Conservation (phyloP, 306 rosid genomes). For the Glycine soja region DNA sequence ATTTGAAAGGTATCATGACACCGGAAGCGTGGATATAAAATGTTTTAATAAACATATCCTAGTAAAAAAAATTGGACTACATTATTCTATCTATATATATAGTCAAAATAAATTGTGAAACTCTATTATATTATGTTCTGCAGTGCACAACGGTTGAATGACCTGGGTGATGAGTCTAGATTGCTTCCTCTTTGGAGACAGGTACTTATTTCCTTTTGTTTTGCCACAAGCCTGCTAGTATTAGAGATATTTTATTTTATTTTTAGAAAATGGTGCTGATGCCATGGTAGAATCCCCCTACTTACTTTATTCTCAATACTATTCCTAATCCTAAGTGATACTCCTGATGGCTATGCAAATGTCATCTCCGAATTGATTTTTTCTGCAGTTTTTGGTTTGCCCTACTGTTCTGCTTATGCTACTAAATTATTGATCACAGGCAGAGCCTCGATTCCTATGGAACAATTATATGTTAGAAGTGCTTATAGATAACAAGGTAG, state of each 20-base stretch:
- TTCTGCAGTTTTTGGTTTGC: constrained; percentile 41
- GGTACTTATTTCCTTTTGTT: constrained; percentile 53
- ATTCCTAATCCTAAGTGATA: constrained; percentile 9
- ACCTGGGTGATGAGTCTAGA: constrained; percentile 82
- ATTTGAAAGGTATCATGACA: constrained; percentile 25
- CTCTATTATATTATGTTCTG: constrained; percentile 34
- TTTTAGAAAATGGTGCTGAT: constrained; percentile 13
- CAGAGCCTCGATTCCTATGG: constrained; percentile 98
- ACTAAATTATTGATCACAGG: constrained; percentile 62
- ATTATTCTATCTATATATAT: neutral
- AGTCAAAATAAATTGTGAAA: constrained; percentile 18
- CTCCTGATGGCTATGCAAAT: constrained; percentile 35
- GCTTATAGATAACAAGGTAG: constrained; percentile 91
- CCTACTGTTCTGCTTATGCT: constrained; percentile 44
- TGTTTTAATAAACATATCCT: neutral
- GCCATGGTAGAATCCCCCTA: neutral
- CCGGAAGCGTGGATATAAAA: neutral
- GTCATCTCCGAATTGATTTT: constrained; percentile 23
- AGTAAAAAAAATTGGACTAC: neutral
- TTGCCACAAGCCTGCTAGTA: constrained; percentile 28
- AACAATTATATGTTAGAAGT: constrained; percentile 93
- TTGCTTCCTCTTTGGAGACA: constrained; percentile 99
- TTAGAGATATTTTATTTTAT: neutral
- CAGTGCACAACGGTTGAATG: constrained; percentile 83
- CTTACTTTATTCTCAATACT: constrained; percentile 23